Conservation (phyloP, 2,329 filamentous ascomycete species). For the Sphaerostilbella broomeana region DNA sequence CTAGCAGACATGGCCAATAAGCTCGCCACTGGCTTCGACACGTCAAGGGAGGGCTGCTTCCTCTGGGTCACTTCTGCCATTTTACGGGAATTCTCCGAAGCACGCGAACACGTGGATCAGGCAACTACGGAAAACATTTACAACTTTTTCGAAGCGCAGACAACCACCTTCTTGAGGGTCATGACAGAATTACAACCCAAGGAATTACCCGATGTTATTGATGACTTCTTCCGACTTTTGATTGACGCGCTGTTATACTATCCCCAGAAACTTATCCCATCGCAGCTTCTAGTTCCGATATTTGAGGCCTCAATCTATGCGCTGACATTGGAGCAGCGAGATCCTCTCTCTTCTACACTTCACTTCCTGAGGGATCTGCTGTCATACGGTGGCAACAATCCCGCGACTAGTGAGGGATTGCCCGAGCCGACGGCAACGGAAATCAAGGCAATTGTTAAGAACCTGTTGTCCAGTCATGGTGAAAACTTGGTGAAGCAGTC, state of each 20-base stretch:
- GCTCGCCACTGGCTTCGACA: conserved; percentile 75
- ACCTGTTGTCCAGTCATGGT: conserved; percentile 63
- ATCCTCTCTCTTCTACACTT: conserved; percentile 82
- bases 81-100: conserved; percentile 89
- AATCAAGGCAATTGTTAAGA: conserved; percentile 65
- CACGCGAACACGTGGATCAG: conserved; percentile 74
- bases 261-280: conserved; percentile 74
- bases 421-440: conserved; percentile 57
- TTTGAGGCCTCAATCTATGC: conserved; percentile 83
- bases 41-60: conserved; percentile 89
- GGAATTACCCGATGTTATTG: conserved; percentile 78
- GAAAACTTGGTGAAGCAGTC: conserved; percentile 79
- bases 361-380: conserved; percentile 91
- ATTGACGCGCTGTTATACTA: conserved; percentile 92
- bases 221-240: conserved; percentile 92
- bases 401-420: conserved; percentile 52
- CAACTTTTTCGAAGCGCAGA: conserved; percentile 89
- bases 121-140: conserved; percentile 84
- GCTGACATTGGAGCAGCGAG: conserved; percentile 81
- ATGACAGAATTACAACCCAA: conserved; percentile 72
- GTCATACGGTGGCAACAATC: conserved; percentile 76
- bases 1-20: conserved; percentile 82
- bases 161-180: conserved; percentile 79
- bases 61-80: conserved; percentile 97
- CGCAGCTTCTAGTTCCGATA: conserved; percentile 71